phyloP scores from a whole-genome alignment of 169 alveolate genomes.

The Pseudocohnilembus persalinus region DNA sequence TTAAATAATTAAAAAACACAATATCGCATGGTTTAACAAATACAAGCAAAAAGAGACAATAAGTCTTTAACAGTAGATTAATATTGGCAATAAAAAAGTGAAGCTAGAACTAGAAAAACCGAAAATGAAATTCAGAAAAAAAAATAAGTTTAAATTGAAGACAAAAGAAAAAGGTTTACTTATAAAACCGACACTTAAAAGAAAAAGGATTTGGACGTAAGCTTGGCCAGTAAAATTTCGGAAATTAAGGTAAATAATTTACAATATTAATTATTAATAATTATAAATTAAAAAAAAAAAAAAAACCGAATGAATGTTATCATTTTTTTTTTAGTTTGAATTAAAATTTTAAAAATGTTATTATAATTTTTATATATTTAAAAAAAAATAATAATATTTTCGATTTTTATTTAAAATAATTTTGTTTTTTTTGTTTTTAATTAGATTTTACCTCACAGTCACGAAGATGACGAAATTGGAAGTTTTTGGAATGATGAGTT shows the following conservation, averaged over 20 bases:
- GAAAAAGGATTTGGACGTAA: background rate
- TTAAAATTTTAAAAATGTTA: no score
- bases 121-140: background rate
- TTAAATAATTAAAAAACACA: background rate
- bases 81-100: background rate
- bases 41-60: background rate
- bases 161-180: no score
- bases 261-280: no score
- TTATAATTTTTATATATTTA: no score
- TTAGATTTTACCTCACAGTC: background rate
- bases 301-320: no score
- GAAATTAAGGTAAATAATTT: background rate
- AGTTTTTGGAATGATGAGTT: background rate
- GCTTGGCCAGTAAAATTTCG: background rate
- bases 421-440: no score
- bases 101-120: background rate
- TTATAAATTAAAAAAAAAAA: no score
- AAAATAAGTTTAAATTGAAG: background rate
- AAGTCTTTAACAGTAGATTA: background rate
- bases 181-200: background rate
- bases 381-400: no score
- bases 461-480: background rate
- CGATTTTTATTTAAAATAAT: no score
- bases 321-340: no score
- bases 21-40: background rate